A percentile compares a stretch with the other conserved stretches of the same genome.
These are phyloP conservation scores for Graphium sp. DNA, from an alignment of 2,329 filamentous ascomycete species.

Conservation along the genomic window DNA sequence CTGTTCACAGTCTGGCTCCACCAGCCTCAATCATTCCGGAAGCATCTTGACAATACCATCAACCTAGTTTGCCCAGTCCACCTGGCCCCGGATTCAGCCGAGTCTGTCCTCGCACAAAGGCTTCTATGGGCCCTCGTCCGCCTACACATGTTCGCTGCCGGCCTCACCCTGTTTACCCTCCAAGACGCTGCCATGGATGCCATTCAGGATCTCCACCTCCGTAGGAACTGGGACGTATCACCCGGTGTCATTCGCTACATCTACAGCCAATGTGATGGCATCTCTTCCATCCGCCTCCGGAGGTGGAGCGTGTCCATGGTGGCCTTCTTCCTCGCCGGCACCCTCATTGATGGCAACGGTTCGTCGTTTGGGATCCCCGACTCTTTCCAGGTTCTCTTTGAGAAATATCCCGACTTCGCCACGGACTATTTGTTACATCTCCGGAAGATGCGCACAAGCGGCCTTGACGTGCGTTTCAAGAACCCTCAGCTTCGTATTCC, in stretches of 20 bases:
- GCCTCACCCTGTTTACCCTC: conserved; percentile 27
- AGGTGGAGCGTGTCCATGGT: conserved; percentile 45
- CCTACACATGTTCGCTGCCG: conserved; percentile 39
- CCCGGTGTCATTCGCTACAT: conserved; percentile 31
- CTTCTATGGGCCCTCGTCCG: conserved; percentile 39
- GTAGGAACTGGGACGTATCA: conserved; percentile 39
- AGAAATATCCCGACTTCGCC: conserved; percentile 24
- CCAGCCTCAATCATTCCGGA: conserved; percentile 21
- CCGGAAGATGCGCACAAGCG: conserved; percentile 30
- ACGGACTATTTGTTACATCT: conserved; percentile 34
- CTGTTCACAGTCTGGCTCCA: conserved; percentile 37
- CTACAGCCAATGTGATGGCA: conserved; percentile 33
- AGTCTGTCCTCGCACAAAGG: conserved; percentile 14
- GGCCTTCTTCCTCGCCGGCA: conserved; percentile 30
- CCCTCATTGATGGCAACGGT: conserved; percentile 10
- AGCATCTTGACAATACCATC: conserved; percentile 23
- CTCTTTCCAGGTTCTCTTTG: conserved; percentile 24
- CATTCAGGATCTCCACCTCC: conserved; percentile 40
- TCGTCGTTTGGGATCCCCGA: conserved; percentile 8
- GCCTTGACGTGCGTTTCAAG: conserved; percentile 36
- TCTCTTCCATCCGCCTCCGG: conserved; percentile 31
- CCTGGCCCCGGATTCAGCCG: conserved; percentile 7
- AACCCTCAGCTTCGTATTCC: conserved; percentile 43
- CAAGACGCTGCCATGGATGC: conserved; percentile 42
- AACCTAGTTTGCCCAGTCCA: conserved; percentile 7